phyloP scores from a whole-genome alignment of 2,329 filamentous ascomycete species.

The Beauveria australis region DNA sequence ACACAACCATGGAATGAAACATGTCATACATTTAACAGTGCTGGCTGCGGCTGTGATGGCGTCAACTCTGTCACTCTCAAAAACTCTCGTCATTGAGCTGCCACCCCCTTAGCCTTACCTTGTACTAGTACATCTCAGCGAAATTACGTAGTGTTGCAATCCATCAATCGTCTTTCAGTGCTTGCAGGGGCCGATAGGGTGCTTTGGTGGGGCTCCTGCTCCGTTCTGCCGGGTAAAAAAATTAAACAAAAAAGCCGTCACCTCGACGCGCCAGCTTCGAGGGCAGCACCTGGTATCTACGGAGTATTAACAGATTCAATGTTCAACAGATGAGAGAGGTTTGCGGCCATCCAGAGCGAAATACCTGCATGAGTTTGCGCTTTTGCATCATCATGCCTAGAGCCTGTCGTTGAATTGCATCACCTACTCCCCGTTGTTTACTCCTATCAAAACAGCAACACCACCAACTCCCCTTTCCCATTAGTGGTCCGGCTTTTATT shows the following conservation, averaged over 20 bases:
- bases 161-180: constrained; percentile 18
- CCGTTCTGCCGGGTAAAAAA: constrained; percentile 6
- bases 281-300: not conserved
- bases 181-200: not conserved
- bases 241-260: not conserved
- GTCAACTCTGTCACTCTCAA: not conserved
- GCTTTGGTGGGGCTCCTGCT: not conserved
- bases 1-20: too few species aligned
- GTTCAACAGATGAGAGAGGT: too few species aligned
- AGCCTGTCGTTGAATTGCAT: not conserved
- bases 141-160: constrained; percentile 12
- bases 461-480: constrained; percentile 9
- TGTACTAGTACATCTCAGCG: constrained; percentile 18
- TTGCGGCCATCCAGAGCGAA: too few species aligned
- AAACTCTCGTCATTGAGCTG: not conserved
- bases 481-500: not conserved
- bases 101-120: not conserved
- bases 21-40: too few species aligned
- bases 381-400: too few species aligned
- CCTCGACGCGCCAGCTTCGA: too few species aligned
- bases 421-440: not conserved
- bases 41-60: too few species aligned
- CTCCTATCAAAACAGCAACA: not conserved
- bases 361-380: too few species aligned
- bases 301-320: too few species aligned